These are phyloP conservation scores for Prunus kanzakura DNA, from an alignment of 306 rosid genomes.

Conservation along the genomic window DNA sequence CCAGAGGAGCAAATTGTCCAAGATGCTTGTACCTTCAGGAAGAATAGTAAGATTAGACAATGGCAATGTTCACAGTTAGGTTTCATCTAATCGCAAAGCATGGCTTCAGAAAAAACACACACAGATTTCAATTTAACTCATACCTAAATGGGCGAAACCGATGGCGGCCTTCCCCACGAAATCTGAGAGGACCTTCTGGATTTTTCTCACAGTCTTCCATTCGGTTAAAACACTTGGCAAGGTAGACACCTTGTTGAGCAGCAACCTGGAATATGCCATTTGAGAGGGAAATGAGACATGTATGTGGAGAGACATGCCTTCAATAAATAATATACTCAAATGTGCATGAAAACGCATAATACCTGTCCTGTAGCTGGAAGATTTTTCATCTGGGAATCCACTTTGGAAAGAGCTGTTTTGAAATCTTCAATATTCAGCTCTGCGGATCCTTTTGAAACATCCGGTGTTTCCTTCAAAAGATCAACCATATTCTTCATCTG, in stretches of 20 bases:
- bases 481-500: slow-evolving; percentile 67
- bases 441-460: slow-evolving; percentile 46
- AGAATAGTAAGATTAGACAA: too few relatives aligned
- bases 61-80: too few relatives aligned
- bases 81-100: not conserved
- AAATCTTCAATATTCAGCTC: slow-evolving; percentile 73
- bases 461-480: slow-evolving; percentile 63
- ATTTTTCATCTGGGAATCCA: slow-evolving; percentile 90
- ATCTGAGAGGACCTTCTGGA: slow-evolving; percentile 96
- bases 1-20: slow-evolving; percentile 97
- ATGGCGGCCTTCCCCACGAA: slow-evolving; percentile 94
- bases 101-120: not conserved
- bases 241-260: slow-evolving; percentile 84
- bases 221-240: slow-evolving; percentile 77
- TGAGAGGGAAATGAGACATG: slow-evolving; percentile 16
- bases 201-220: slow-evolving; percentile 69
- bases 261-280: slow-evolving; percentile 70
- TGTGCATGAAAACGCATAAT: not conserved
- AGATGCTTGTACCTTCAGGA: slow-evolving; percentile 81
- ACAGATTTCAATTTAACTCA: slow-evolving; percentile 5
- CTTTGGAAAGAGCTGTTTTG: slow-evolving; percentile 78
- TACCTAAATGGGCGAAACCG: slow-evolving; percentile 91
- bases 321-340: not conserved
- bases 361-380: slow-evolving; percentile 99
- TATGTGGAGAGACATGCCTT: not conserved